These are phyloP conservation scores for Fusarium xylarioides DNA, from an alignment of 2,329 filamentous ascomycete genomes.

Conservation along the genomic window DNA sequence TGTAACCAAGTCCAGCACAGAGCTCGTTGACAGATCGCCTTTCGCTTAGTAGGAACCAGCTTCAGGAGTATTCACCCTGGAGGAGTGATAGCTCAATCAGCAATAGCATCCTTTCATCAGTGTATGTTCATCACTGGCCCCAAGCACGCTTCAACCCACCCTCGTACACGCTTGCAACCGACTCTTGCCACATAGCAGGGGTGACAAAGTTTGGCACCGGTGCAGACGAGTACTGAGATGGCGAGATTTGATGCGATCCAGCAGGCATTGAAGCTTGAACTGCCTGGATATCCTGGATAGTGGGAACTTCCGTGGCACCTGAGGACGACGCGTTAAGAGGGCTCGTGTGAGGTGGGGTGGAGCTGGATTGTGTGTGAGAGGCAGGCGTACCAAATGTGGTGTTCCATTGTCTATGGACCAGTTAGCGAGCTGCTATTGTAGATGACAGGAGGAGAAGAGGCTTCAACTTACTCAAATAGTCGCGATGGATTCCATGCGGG, in stretches of 20 bases:
- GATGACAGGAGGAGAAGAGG: no score
- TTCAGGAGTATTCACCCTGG: conserved; percentile 15
- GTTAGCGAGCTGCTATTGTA: conserved; percentile 4
- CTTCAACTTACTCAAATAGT: conserved; percentile 84
- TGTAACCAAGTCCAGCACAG: background rate
- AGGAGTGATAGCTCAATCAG: conserved; percentile 3
- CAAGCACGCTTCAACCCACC: conserved; percentile 70
- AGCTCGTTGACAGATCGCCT: background rate
- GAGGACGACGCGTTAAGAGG: conserved; percentile 63
- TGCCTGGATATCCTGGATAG: conserved; percentile 62
- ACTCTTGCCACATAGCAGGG: conserved; percentile 78
- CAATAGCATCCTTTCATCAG: conserved; percentile 11
- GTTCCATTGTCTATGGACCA: conserved; percentile 83
- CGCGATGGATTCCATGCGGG: conserved; percentile 84
- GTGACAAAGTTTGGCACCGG: conserved; percentile 70
- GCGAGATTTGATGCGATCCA: conserved; percentile 57
- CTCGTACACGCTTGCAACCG: conserved; percentile 74
- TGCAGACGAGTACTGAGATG: conserved; percentile 62
- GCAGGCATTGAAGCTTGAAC: conserved; percentile 56
- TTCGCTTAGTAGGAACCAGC: conserved; percentile 17
- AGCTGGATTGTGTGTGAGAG: conserved; percentile 43
- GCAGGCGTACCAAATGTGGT: conserved; percentile 83
- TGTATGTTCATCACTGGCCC: conserved; percentile 53
- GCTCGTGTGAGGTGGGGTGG: conserved; percentile 55
- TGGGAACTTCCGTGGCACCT: conserved; percentile 63